These are phyloP conservation scores for Fremontodendron californicum DNA, from an alignment of 345 rosid genomes.

Conservation along the genomic window DNA sequence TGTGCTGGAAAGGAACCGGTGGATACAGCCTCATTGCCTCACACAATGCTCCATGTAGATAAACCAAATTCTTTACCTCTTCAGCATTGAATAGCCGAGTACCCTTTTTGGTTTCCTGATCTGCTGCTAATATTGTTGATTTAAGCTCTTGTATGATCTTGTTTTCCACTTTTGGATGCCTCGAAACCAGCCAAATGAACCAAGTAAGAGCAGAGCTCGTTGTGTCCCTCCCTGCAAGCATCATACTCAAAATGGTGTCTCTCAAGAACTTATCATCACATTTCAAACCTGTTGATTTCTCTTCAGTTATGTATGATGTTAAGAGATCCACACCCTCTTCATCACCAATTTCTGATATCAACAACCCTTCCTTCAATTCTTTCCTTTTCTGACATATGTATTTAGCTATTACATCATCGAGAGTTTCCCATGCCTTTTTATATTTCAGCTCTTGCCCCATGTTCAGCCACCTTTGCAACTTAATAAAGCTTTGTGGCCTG, in stretches of 20 bases:
- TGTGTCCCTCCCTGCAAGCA: conserved; percentile 45
- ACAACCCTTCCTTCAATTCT: background rate
- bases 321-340: conserved; percentile 25
- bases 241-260: conserved; percentile 28
- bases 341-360: background rate
- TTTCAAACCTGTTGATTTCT: conserved; percentile 6
- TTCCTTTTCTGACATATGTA: conserved; percentile 27
- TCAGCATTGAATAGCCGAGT: background rate
- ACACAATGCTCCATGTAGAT: conserved; percentile 40
- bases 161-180: conserved; percentile 18
- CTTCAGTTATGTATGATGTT: conserved; percentile 24
- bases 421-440: conserved; percentile 24
- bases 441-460: conserved; percentile 42
- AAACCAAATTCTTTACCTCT: conserved; percentile 24
- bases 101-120: background rate
- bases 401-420: conserved; percentile 24
- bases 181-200: conserved; percentile 44
- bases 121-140: background rate
- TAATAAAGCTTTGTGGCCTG: conserved; percentile 37
- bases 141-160: conserved; percentile 36
- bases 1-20: conserved; percentile 35
- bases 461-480: conserved; percentile 41
- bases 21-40: conserved; percentile 43
- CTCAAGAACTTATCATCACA: conserved; percentile 23
- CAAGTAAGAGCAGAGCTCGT: conserved; percentile 41